Percentiles rank a stretch among this genome's conserved stretches.
Evolutionary conservation across 2,329 filamentous ascomycete species (phyloP).

Genomic region (Colletotrichum sublineola): DNA sequence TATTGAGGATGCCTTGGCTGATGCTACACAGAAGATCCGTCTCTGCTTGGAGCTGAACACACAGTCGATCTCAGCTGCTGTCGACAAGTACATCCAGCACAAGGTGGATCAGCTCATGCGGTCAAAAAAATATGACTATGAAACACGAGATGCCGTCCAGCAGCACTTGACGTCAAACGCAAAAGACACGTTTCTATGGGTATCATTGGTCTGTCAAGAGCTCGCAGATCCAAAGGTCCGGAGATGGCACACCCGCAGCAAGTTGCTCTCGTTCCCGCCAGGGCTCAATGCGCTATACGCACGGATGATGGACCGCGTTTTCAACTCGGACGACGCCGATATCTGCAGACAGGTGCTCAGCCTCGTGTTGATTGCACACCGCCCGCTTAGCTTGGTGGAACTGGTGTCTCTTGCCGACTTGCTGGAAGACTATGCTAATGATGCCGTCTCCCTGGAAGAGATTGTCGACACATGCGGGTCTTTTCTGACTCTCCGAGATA

Average conservation of each 20-base stretch:
- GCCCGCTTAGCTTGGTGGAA: conserved; percentile 52
- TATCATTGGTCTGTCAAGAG: conserved; percentile 46
- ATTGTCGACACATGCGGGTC: background rate
- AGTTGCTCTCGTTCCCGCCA: conserved; percentile 47
- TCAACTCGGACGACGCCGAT: conserved; percentile 46
- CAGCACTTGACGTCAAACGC: conserved; percentile 49
- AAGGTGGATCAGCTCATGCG: conserved; percentile 48
- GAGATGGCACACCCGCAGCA: conserved; percentile 22
- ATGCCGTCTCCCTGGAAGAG: background rate
- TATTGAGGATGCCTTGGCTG: conserved; percentile 53
- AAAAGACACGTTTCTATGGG: conserved; percentile 57
- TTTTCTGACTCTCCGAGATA: background rate
- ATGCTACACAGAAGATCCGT: conserved; percentile 41
- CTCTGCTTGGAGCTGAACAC: conserved; percentile 55
- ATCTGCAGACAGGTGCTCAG: conserved; percentile 53
- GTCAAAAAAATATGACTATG: conserved; percentile 22
- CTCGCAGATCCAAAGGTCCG: conserved; percentile 23
- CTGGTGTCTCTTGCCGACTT: conserved; percentile 46
- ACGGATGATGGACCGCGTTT: conserved; percentile 54
- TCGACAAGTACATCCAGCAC: conserved; percentile 51
- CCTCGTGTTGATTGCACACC: conserved; percentile 48
- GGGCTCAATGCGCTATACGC: conserved; percentile 54
- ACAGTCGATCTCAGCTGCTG: conserved; percentile 50
- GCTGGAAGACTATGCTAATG: background rate
- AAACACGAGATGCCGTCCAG: conserved; percentile 28